Base-by-base conservation (phyloP, 495 filamentous ascomycete genomes). In the Aspergillus olivimuriae region DNA sequence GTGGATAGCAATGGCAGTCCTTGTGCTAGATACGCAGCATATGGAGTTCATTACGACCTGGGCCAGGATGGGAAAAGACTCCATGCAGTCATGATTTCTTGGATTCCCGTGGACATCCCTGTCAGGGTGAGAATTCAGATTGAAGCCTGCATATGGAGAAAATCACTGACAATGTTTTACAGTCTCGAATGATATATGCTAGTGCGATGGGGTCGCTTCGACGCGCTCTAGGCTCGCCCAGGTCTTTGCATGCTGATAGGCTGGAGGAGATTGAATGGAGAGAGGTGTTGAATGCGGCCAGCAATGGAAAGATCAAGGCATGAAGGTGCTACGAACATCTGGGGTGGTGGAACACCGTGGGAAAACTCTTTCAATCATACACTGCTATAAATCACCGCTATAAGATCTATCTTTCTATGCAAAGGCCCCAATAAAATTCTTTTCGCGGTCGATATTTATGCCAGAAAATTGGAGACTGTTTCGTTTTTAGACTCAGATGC, bases 131-230 rank as follows among this genome's bases (percentile, higher is more conserved):
- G 24, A 4, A 14, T 24, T 14, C 33, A 24, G 1, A 10, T 14
- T 8, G 7, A 15, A n/a, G 20, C 20, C 7, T 1, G 2, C 5
- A 30, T 15, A 5, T 11, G 0, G 28, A 14, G 18, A 8, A 14
- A 15, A 2, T 23, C n/a, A 16, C 23, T 57, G 31, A 60, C 39
- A 1, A 15, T 23, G 30, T 10, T 5, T 8, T 28, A 4, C 16
- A 54, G 51, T 40, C 44, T 23, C 44, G 85, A 68, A 92, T 91
- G 89, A 73, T 89, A 48, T 94, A 92, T 77, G 83, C 87, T 50
- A 84, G 86, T 18, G 92, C 88, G 51, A 90, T 89, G 69, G 86
- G 89, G 44, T 79, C 80, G 33, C 73, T 94, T 47, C 89, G 87
- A 68, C 78, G 79, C 55, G 63, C 88, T 21, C 74, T 94, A 36